These are phyloP conservation scores for Malbranchea zuffiana DNA, from an alignment of 2,329 filamentous ascomycete genomes.

Conservation along the genomic window DNA sequence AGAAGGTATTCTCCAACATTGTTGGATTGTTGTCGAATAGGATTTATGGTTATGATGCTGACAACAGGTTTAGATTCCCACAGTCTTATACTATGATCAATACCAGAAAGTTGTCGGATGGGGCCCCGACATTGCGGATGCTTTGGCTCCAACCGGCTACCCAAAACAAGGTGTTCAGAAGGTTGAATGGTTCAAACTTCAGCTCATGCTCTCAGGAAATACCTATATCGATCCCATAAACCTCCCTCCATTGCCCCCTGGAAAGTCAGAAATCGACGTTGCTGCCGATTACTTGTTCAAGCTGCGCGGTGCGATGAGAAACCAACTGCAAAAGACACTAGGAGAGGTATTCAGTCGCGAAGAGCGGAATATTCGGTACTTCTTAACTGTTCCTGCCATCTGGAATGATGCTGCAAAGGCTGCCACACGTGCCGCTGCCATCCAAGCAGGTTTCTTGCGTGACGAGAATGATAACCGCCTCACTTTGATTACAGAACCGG, in stretches of 20 bases:
- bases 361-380: slow-evolving; percentile 95
- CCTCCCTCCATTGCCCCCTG: slow-evolving; percentile 87
- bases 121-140: slow-evolving; percentile 96
- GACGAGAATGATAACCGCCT: slow-evolving; percentile 96
- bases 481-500: slow-evolving; percentile 89
- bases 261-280: slow-evolving; percentile 97
- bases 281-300: slow-evolving; percentile 99
- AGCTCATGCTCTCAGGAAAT: slow-evolving; percentile 96
- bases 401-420: slow-evolving; percentile 99
- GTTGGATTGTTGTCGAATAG: background rate
- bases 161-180: slow-evolving; percentile 97
- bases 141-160: slow-evolving; percentile 89
- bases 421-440: slow-evolving; percentile 86
- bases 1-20: slow-evolving; percentile 57
- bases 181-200: slow-evolving; percentile 99
- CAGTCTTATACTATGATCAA: slow-evolving; percentile 98
- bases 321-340: slow-evolving; percentile 87
- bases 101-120: slow-evolving; percentile 99
- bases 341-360: slow-evolving; percentile 97
- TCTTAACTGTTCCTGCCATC: slow-evolving; percentile 95
- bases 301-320: slow-evolving; percentile 90
- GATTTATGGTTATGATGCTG: background rate
- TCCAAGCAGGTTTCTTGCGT: slow-evolving; percentile 90
- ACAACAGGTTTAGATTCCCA: slow-evolving; percentile 63
- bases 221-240: slow-evolving; percentile 99